Evolutionary conservation across 1,139 yeast genomes (phyloP).

Genomic region (Debaryomycetaceae sp.): DNA sequence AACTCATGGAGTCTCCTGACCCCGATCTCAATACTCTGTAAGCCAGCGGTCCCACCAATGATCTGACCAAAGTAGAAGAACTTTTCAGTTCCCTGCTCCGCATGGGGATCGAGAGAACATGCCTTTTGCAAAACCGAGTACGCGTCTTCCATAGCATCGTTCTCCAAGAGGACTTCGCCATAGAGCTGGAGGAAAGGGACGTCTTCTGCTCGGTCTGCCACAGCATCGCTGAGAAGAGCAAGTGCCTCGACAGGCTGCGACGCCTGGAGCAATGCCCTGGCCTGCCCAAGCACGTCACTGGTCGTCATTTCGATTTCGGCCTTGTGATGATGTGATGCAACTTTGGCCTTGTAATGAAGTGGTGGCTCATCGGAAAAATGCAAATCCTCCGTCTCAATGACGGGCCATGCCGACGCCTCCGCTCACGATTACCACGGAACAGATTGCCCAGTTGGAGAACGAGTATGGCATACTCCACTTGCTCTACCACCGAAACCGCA

Average conservation of each 20-base stretch:
- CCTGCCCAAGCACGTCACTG: constrained; percentile 4
- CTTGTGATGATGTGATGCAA: neutral
- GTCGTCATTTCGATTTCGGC: too few species aligned
- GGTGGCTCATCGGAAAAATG: neutral
- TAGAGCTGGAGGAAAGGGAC: constrained; percentile 28
- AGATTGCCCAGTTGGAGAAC: constrained; percentile 7
- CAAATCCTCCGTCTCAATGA: neutral
- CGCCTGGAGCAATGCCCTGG: constrained; percentile 23
- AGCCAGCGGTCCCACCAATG: constrained; percentile 72
- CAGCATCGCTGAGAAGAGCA: constrained; percentile 20
- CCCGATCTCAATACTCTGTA: constrained; percentile 56
- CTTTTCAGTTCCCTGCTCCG: constrained; percentile 59
- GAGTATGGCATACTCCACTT: constrained; percentile 54
- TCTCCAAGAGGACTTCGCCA: constrained; percentile 74
- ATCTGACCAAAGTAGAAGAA: constrained; percentile 87
- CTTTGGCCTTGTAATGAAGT: neutral
- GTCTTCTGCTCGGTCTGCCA: constrained; percentile 16
- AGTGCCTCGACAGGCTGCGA: constrained; percentile 34
- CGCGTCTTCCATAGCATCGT: constrained; percentile 69
- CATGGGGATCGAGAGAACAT: constrained; percentile 61
- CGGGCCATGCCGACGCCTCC: neutral
- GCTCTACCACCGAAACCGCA: constrained; percentile 57
- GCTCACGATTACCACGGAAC: neutral
- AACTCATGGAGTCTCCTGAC: constrained; percentile 38
- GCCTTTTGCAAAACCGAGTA: constrained; percentile 53